These are phyloP conservation scores for Solanum bulbocastanum DNA, from an alignment of 257 asterid species.

Conservation along the genomic window DNA sequence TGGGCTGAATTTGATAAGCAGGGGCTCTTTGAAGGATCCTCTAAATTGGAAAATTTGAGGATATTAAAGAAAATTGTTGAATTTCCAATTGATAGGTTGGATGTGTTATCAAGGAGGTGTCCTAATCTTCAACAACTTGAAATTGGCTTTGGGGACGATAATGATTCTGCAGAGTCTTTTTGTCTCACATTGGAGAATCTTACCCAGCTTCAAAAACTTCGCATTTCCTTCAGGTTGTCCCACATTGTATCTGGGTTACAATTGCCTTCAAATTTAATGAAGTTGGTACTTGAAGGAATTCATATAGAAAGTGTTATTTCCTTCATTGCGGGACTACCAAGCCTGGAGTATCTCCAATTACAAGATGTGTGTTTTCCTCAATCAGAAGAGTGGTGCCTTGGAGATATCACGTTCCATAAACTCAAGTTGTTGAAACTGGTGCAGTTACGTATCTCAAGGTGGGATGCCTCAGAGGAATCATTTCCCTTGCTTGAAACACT, in stretches of 20 bases:
- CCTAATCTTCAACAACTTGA: not conserved
- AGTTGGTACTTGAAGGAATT: not conserved
- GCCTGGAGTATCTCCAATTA: not conserved
- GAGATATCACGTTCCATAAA: not conserved
- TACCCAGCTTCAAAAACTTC: not conserved
- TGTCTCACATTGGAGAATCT: not conserved
- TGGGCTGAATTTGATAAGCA: not conserved
- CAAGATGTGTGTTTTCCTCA: not conserved
- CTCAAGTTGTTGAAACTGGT: not conserved
- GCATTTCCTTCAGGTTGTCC: fast-evolving
- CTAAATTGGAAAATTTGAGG: not conserved
- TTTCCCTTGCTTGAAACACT: not conserved
- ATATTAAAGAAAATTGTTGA: fast-evolving
- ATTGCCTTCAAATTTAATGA: not conserved
- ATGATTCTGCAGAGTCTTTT: too few species aligned
- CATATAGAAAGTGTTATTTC: not conserved
- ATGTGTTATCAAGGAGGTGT: not conserved
- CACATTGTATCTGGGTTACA: not conserved
- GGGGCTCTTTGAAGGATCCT: not conserved
- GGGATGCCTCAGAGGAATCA: not conserved
- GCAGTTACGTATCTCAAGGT: fast-evolving
- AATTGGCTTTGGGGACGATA: not conserved
- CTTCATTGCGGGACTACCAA: not conserved
- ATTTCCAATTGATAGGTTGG: not conserved
- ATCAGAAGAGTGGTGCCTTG: not conserved